These are phyloP conservation scores for Globomyces pollinis-pini DNA, from an alignment of 192 early-diverging fungal species.

Conservation along the genomic window DNA sequence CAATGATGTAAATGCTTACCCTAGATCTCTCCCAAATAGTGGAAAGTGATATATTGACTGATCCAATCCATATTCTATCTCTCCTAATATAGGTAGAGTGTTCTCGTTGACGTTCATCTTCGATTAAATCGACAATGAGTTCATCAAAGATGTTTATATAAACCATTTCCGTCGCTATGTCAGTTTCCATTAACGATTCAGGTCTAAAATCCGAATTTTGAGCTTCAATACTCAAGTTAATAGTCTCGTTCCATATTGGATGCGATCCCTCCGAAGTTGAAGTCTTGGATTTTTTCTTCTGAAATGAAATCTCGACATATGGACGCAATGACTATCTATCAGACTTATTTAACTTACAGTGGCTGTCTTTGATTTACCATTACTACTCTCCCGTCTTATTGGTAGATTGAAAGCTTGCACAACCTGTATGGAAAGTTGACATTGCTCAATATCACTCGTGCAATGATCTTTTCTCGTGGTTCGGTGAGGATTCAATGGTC, in stretches of 20 bases:
- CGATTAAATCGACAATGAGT: conserved; percentile 35
- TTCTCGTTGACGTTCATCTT: conserved; percentile 41
- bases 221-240: conserved; percentile 27
- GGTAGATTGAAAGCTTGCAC: conserved; percentile 38
- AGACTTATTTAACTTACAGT: conserved; percentile 9
- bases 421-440: conserved; percentile 38
- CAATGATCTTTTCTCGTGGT: conserved; percentile 12
- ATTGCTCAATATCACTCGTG: conserved; percentile 28
- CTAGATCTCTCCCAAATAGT: conserved; percentile 37
- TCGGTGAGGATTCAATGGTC: conserved; percentile 41
- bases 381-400: conserved; percentile 18
- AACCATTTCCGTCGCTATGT: conserved; percentile 34
- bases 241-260: conserved; percentile 54
- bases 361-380: too few relatives aligned
- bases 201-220: conserved; percentile 31
- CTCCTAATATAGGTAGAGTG: conserved; percentile 33
- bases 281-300: conserved; percentile 28
- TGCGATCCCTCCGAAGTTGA: conserved; percentile 29
- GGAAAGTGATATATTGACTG: conserved; percentile 40
- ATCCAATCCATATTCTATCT: conserved; percentile 47
- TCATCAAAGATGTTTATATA: conserved; percentile 54
- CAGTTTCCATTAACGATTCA: conserved; percentile 30
- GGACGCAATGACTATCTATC: conserved; percentile 36
- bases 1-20: conserved; percentile 17
- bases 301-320: conserved; percentile 45